phyloP scores from a whole-genome alignment of 2,329 filamentous ascomycete species.

The Scedosporium boydii region DNA sequence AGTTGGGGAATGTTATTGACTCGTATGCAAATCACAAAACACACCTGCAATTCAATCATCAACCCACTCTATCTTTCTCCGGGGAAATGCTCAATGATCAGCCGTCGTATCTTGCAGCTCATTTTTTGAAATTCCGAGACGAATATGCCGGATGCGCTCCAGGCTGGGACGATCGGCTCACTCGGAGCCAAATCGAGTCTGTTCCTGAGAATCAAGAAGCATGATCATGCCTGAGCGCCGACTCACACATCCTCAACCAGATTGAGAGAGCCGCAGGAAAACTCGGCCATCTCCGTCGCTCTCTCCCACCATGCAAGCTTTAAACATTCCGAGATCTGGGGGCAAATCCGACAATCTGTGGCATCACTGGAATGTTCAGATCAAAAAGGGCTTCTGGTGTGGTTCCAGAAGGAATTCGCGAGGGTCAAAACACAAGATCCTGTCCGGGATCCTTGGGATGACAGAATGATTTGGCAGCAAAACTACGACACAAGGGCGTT shows the following conservation, averaged over 20 bases:
- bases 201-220: background rate
- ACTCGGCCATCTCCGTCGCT: constrained; percentile 3
- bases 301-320: background rate
- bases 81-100: background rate
- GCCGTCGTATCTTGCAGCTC: background rate
- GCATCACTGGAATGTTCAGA: background rate
- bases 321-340: background rate
- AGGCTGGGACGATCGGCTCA: background rate
- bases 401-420: background rate
- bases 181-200: background rate
- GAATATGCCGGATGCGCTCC: background rate
- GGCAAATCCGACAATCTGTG: background rate
- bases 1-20: background rate
- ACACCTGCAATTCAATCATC: background rate
- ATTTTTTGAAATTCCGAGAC: background rate
- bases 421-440: background rate
- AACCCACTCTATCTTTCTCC: background rate
- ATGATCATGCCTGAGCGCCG: background rate
- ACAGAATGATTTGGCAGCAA: constrained; percentile 4
- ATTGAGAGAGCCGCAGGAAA: background rate
- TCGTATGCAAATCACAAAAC: background rate
- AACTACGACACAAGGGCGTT: background rate
- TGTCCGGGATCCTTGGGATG: constrained; percentile 4
- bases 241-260: too few species aligned
- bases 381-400: background rate